Conservation (phyloP, 1,284 basidiomycete genomes). For the Cystobasidium slooffiae region DNA sequence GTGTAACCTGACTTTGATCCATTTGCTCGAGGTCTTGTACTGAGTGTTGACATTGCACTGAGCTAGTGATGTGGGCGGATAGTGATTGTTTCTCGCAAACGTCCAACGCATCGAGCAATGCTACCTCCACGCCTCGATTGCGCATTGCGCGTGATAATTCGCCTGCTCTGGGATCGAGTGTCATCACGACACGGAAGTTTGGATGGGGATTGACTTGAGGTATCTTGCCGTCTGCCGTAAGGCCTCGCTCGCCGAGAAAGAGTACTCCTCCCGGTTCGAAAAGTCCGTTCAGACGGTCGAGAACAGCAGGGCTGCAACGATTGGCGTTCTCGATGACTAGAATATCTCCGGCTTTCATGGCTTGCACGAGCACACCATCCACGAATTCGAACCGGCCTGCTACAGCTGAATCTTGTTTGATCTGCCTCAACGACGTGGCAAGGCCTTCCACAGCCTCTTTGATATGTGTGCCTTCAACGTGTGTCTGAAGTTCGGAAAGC, state of each 20-base stretch:
- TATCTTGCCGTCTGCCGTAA: slow-evolving; percentile 69
- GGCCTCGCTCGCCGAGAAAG: slow-evolving; percentile 86
- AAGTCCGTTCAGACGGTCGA: slow-evolving; percentile 95
- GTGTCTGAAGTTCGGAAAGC: too few species aligned
- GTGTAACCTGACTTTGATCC: not conserved
- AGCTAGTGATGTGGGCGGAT: too few species aligned
- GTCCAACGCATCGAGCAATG: not conserved
- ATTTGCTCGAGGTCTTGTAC: not conserved
- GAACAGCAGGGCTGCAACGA: slow-evolving; percentile 89
- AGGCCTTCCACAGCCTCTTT: not conserved
- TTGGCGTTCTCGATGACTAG: slow-evolving; percentile 92
- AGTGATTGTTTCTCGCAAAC: too few species aligned
- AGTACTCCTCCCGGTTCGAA: slow-evolving; percentile 82
- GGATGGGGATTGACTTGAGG: slow-evolving; percentile 80
- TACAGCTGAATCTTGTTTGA: not conserved
- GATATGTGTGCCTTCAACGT: not conserved
- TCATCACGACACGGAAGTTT: slow-evolving; percentile 92
- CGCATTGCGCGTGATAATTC: slow-evolving; percentile 98
- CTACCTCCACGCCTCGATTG: slow-evolving; percentile 90
- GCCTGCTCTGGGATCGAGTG: slow-evolving; percentile 84
- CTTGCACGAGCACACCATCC: slow-evolving; percentile 88
- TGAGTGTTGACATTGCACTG: too few species aligned
- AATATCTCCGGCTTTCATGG: slow-evolving; percentile 88
- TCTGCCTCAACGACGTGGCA: not conserved
- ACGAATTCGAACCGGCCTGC: slow-evolving; percentile 87